A percentile compares a stretch with the other conserved stretches of the same genome.
Evolutionary conservation across 108 stramenopile species (phyloP).

Genomic region (Hondaea fermentalgiana): DNA sequence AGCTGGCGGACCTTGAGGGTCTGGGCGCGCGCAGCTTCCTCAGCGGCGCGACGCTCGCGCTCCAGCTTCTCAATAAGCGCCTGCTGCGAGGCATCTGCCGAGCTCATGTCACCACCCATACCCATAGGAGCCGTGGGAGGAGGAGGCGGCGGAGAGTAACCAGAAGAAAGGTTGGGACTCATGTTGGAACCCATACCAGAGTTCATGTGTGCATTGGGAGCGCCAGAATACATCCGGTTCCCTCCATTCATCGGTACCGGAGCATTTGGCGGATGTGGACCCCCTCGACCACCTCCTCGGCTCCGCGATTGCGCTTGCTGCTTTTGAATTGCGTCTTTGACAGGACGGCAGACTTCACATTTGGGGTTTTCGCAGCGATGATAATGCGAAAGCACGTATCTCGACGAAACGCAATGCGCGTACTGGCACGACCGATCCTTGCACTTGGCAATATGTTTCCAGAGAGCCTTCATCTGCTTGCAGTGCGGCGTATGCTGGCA

Average conservation of each 20-base stretch:
- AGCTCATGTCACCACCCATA: not conserved
- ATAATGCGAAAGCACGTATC: conserved; percentile 94
- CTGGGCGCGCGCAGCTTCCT: not conserved
- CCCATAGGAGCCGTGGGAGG: not conserved
- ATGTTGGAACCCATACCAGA: too few relatives aligned
- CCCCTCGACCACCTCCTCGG: not conserved
- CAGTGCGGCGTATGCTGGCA: conserved; percentile 90
- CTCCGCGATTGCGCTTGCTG: not conserved
- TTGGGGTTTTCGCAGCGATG: conserved; percentile 81
- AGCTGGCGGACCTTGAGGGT: not conserved
- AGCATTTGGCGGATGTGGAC: too few relatives aligned
- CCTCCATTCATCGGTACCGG: too few relatives aligned
- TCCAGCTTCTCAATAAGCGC: not conserved
- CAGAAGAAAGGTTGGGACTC: too few relatives aligned
- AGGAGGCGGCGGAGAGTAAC: not conserved
- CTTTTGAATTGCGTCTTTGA: conserved; percentile 77
- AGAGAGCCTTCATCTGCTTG: conserved; percentile 87
- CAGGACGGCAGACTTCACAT: conserved; percentile 93
- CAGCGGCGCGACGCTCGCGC: conserved; percentile 7
- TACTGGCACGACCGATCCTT: conserved; percentile 87
- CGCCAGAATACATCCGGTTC: not conserved
- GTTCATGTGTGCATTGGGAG: not conserved
- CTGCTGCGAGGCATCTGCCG: not conserved
- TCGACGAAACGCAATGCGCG: conserved; percentile 87
- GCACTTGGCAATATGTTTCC: conserved; percentile 97